phyloP scores from a whole-genome alignment of 129 eudicot species.

The Ambrosia trifida region DNA sequence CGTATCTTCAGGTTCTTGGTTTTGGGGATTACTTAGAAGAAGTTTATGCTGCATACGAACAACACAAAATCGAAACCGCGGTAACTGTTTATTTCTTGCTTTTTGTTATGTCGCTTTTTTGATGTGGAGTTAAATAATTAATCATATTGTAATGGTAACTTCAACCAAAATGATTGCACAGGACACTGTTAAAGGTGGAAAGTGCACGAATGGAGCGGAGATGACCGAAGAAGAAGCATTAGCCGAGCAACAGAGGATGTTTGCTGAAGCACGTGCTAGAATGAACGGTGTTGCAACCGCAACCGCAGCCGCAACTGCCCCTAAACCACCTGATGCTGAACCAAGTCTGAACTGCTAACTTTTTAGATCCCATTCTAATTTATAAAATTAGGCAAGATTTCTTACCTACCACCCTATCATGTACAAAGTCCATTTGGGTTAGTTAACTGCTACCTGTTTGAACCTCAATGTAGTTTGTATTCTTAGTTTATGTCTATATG shows the following conservation, averaged over 20 bases:
- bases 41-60: slow-evolving; percentile 87
- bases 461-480: slow-evolving; percentile 37
- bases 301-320: slow-evolving; percentile 16
- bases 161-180: slow-evolving; percentile 23
- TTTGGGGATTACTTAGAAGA: slow-evolving; percentile 89
- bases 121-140: too few species aligned
- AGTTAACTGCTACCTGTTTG: slow-evolving; percentile 33
- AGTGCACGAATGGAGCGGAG: slow-evolving; percentile 65
- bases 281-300: slow-evolving; percentile 77
- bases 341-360: slow-evolving; percentile 56
- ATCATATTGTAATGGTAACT: not conserved
- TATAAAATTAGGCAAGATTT: slow-evolving; percentile 52
- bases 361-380: slow-evolving; percentile 25
- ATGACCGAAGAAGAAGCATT: slow-evolving; percentile 97
- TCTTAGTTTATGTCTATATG: slow-evolving; percentile 42
- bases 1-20: slow-evolving; percentile 69
- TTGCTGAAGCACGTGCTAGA: slow-evolving; percentile 96
- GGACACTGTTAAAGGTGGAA: slow-evolving; percentile 76
- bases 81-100: slow-evolving; percentile 36
- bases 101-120: too few species aligned
- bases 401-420: slow-evolving; percentile 16
- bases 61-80: slow-evolving; percentile 74
- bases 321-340: slow-evolving; percentile 48
- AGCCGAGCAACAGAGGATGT: slow-evolving; percentile 97
- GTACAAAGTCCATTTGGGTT: slow-evolving; percentile 52